Percentiles rank a stretch among this genome's conserved stretches.
Evolutionary conservation across 495 filamentous ascomycete species (phyloP).

Genomic region (Bacidia rubella): DNA sequence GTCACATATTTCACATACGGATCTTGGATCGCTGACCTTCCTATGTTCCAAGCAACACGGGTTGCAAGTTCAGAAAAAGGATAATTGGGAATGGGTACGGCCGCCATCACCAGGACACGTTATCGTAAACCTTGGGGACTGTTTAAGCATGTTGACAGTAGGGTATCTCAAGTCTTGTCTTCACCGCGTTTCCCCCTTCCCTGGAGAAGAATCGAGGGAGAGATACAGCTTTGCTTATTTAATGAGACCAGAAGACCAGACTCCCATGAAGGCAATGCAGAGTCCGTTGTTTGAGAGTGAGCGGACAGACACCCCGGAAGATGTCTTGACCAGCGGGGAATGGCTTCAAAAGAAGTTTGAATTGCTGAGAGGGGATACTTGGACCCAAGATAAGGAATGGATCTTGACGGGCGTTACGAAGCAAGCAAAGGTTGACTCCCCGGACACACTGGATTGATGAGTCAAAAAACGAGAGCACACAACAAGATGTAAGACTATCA

Average conservation of each 20-base stretch:
- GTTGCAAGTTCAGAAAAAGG: slow-evolving; percentile 32
- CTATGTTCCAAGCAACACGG: slow-evolving; percentile 44
- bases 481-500: no score
- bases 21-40: slow-evolving; percentile 43
- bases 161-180: neutral
- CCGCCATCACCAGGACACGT: slow-evolving; percentile 32
- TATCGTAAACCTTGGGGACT: slow-evolving; percentile 44
- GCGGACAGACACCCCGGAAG: neutral
- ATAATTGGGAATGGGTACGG: slow-evolving; percentile 39
- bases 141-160: slow-evolving; percentile 5
- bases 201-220: neutral
- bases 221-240: slow-evolving; percentile 12
- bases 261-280: neutral
- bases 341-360: slow-evolving; percentile 5
- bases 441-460: neutral
- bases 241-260: slow-evolving; percentile 1
- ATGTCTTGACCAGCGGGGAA: slow-evolving; percentile 1
- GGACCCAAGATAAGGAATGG: slow-evolving; percentile 3
- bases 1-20: slow-evolving; percentile 42
- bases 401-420: slow-evolving; percentile 2
- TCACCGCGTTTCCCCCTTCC: slow-evolving; percentile 7
- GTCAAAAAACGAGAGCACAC: neutral
- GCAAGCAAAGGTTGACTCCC: neutral
- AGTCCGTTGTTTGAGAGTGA: slow-evolving; percentile 1
- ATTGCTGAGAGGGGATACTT: slow-evolving; percentile 7